Evolutionary conservation across 169 alveolate species (phyloP), one percentile per base, ranked within the genome.

Genomic region (Cryptosporidium ryanae): DNA sequence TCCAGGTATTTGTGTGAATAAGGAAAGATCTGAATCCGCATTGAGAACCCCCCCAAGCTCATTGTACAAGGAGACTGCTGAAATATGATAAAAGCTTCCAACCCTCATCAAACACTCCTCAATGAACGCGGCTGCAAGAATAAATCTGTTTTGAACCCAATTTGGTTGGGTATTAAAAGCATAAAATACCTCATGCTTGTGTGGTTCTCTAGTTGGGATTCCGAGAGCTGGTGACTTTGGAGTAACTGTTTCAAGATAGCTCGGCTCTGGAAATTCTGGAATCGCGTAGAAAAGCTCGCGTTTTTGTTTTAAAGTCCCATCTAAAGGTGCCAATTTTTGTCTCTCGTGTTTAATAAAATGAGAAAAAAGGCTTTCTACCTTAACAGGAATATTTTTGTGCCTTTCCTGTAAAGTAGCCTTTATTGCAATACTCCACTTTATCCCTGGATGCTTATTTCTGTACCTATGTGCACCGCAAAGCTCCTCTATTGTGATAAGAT

Each of bases 401-500:
- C 87, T 57, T 32, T 43, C 38, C 25, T 76, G 87, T 27, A 76
- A 29, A 3, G 87, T 76, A 12, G 87, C 18, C 2, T 46, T 76
- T n/a, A 76, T 76, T 7, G 87, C 87, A 7, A 44, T 21, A 15
- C 66, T 4, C 87, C 87, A 76, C 17, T 32, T 59, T 2, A 55
- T 76, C 15, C 71, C 71, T 12, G 87, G 64, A 43, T 76, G 87
- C 27, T 52, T 59, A 0, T 18, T n/a, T 8, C 48, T 27, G 31
- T 76, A 76, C 25, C 38, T 76, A n/a, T 55, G 50, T 25, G 87
- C 87, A 12, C 87, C 87, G 17, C 87, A 76, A 34, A 76, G 87
- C 76, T 76, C 87, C 31, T 76, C 87, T 10, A 76, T 49, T 17
- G 64, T 76, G n/a, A 76, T 59, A 0, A 76, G 25, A 12, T 76